Percentiles rank a stretch among this genome's conserved stretches.
These are phyloP conservation scores for Pogostemon cablin DNA, from an alignment of 257 asterid genomes.

Conservation along the genomic window DNA sequence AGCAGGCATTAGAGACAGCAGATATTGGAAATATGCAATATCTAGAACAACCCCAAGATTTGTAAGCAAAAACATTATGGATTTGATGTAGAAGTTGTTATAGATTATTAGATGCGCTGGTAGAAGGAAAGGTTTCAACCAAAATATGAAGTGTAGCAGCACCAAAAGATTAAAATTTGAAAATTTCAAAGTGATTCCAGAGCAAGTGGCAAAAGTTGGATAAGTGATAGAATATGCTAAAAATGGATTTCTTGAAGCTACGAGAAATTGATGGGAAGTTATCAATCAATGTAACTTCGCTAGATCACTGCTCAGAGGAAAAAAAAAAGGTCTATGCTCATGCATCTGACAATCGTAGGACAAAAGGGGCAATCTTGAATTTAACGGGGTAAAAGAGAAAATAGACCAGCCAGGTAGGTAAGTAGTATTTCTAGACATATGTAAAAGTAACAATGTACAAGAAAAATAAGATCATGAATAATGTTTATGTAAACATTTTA, in stretches of 20 bases:
- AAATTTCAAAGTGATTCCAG: neutral
- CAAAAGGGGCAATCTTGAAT: constrained; percentile 12
- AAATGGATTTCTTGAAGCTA: constrained; percentile 8
- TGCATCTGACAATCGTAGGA: constrained; percentile 1
- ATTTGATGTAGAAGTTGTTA: constrained; percentile 1
- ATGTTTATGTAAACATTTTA: constrained; percentile 17
- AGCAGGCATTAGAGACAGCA: neutral
- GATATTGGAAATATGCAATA: neutral
- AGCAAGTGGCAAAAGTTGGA: neutral
- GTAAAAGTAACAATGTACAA: neutral
- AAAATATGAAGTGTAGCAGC: neutral
- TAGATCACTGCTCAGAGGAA: neutral
- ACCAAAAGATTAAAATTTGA: neutral
- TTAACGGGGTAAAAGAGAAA: constrained; percentile 7
- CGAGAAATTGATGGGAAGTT: neutral
- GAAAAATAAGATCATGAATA: neutral
- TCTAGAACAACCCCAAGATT: neutral
- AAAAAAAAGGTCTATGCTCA: neutral
- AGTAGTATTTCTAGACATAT: neutral
- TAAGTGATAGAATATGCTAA: neutral
- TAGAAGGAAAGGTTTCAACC: neutral
- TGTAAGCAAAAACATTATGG: neutral
- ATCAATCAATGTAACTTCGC: neutral
- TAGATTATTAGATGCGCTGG: constrained; percentile 8
- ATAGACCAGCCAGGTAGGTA: constrained; percentile 1